Evolutionary conservation across 495 filamentous ascomycete species (phyloP).

Genomic region (Halenospora varia): DNA sequence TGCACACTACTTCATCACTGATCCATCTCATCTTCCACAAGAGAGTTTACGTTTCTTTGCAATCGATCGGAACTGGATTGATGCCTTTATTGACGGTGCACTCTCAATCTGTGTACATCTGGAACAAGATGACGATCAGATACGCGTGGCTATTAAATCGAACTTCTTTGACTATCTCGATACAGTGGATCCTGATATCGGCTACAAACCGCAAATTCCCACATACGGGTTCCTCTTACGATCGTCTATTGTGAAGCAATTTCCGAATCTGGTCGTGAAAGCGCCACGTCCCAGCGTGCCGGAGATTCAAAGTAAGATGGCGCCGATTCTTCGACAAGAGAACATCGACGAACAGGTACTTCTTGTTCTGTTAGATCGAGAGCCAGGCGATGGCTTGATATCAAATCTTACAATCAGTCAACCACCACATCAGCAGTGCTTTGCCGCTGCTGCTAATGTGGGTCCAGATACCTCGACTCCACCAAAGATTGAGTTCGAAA

Average conservation of each 20-base stretch:
- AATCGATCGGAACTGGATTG: conserved; percentile 42
- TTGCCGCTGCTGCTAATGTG: not conserved
- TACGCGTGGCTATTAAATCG: conserved; percentile 31
- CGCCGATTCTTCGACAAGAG: not conserved
- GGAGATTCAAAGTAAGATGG: not conserved
- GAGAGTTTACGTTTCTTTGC: conserved; percentile 46
- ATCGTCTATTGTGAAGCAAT: not conserved
- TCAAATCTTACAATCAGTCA: not conserved
- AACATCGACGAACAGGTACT: conserved; percentile 4
- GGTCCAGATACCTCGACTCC: not conserved
- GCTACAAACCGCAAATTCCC: not conserved
- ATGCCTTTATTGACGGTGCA: conserved; percentile 45
- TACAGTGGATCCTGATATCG: not conserved
- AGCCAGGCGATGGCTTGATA: not conserved
- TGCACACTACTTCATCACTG: conserved; percentile 37
- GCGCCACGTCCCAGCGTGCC: not conserved
- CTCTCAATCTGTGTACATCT: conserved; percentile 40
- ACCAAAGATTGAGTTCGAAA: no score
- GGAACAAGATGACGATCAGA: conserved; percentile 21
- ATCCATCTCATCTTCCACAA: conserved; percentile 33
- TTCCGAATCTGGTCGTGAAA: conserved; percentile 4
- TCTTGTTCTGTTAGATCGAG: conserved; percentile 1
- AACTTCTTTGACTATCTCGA: conserved; percentile 28
- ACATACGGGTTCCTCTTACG: conserved; percentile 5
- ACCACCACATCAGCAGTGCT: conserved; percentile 10